phyloP scores from a whole-genome alignment of 768 basidiomycete genomes.

The Rhodotorula graminis region DNA sequence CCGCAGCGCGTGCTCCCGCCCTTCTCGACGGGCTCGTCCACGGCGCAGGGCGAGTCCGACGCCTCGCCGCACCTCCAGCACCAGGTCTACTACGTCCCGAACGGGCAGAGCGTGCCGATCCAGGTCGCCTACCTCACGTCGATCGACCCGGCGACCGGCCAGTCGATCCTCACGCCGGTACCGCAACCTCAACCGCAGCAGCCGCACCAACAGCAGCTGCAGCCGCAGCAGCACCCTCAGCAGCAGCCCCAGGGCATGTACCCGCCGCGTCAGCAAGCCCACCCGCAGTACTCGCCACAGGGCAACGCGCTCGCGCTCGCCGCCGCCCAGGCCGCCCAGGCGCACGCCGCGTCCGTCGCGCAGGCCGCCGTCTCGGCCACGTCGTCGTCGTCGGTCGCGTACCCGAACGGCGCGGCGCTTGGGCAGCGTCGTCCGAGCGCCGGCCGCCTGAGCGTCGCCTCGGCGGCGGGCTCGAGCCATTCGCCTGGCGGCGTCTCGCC shows the following conservation, averaged over 20 bases:
- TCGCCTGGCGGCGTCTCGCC: not conserved
- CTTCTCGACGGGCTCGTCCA: not conserved
- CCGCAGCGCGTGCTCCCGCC: not conserved
- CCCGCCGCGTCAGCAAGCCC: not conserved
- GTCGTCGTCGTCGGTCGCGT: not conserved
- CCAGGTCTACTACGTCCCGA: not conserved
- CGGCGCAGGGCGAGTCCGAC: not conserved
- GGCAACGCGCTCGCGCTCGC: slow-evolving; percentile 9
- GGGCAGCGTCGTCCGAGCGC: not conserved
- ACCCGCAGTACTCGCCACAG: slow-evolving; percentile 7
- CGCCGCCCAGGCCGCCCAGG: slow-evolving; percentile 1
- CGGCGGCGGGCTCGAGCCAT: not conserved
- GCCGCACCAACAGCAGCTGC: not conserved
- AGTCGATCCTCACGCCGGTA: not conserved
- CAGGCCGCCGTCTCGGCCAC: not conserved
- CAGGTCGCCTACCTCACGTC: not conserved
- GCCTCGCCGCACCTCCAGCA: not conserved
- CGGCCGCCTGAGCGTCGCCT: not conserved
- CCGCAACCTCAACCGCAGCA: not conserved
- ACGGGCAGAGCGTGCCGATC: not conserved
- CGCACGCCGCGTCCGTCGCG: not conserved
- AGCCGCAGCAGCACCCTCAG: not conserved
- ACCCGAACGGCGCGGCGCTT: not conserved
- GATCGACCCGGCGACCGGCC: not conserved
- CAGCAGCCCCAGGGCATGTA: not conserved